A percentile compares a stretch with the other conserved stretches of the same genome.
These are phyloP conservation scores for Phytophthora niederhauseri DNA, from an alignment of 352 stramenopile genomes.

Conservation along the genomic window DNA sequence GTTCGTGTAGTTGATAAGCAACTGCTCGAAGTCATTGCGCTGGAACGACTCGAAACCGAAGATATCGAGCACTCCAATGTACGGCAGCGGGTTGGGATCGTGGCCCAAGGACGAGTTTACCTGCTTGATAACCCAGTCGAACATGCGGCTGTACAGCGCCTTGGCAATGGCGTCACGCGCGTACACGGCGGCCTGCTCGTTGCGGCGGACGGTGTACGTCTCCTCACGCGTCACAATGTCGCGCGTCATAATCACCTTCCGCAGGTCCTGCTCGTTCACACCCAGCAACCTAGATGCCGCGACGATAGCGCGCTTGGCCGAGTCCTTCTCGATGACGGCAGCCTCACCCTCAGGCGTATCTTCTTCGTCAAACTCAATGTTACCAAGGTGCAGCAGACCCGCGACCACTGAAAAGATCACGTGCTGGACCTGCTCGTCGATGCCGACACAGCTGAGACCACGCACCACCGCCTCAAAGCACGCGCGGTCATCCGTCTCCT, in stretches of 20 bases:
- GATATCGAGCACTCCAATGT: constrained; percentile 93
- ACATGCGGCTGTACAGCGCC: constrained; percentile 92
- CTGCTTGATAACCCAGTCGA: constrained; percentile 93
- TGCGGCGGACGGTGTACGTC: constrained; percentile 84
- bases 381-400: constrained; percentile 96
- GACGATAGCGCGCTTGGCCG: constrained; percentile 62
- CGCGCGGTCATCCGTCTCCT: constrained; percentile 92
- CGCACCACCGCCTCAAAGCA: constrained; percentile 78
- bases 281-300: constrained; percentile 70
- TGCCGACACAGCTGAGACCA: constrained; percentile 79
- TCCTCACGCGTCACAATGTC: constrained; percentile 87
- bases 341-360: constrained; percentile 83
- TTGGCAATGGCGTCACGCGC: constrained; percentile 94
- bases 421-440: constrained; percentile 69
- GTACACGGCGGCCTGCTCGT: constrained; percentile 87
- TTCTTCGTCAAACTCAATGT: constrained; percentile 95
- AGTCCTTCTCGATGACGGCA: constrained; percentile 73
- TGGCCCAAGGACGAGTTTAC: constrained; percentile 91
- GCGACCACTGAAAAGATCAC: constrained; percentile 93
- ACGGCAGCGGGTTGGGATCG: constrained; percentile 76
- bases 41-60: constrained; percentile 93
- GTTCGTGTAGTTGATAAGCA: constrained; percentile 93
- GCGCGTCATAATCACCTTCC: constrained; percentile 86
- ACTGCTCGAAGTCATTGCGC: constrained; percentile 91
- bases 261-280: constrained; percentile 63